Base-by-base conservation (phyloP, 2,329 filamentous ascomycete genomes). In the Arthrobotrys musiformis region DNA sequence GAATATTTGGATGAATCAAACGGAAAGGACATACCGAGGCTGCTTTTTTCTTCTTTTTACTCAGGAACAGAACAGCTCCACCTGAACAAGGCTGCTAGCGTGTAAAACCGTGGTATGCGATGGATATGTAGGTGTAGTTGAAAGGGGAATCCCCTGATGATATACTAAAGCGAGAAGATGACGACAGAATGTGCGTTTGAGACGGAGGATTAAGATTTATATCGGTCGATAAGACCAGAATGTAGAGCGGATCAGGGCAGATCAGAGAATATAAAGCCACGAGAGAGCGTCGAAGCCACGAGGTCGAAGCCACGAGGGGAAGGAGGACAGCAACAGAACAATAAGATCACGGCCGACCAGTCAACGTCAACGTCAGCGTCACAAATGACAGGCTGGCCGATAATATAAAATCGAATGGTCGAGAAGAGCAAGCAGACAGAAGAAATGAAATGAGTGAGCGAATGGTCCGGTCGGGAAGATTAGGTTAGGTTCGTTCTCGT, bases 1-100 rank as follows among this genome's bases (percentile, higher is more conserved):
- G 54, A 61, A 52, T 9, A 7, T 5, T 33, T 22, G 24, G 37
- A 44, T 33, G 11, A 37, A 13, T 28, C 24, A 33, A 69, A 37
- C 37, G 58, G 24, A 63, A 63, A n/a, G n/a, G 42, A 72, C 68
- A 28, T 72, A 72, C 68, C 68, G 68, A 64, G 68, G 58, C 56
- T 33, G 52, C 28, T 58, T 5, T 26, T 37, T 58, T 58, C n/a
- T 30, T 8, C 33, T 35, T 35, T 35, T 35, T 35, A 5, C 30
- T 35, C 5, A 35, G 11, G 11, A 5, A 11, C 26, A 50, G 33
- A 26, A 50, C 15, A 52, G n/a, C 42, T 35, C 61, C 30, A 19
- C 26, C 40, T 24, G 33, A 50, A 48, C 54, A 58, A 19, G 54
- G 30, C 33, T 58, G 54, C 54, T 58, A 58, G 54, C 54, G 54